Conservation (phyloP, 2,329 filamentous ascomycete genomes). For the Lecanicillium sp. region DNA sequence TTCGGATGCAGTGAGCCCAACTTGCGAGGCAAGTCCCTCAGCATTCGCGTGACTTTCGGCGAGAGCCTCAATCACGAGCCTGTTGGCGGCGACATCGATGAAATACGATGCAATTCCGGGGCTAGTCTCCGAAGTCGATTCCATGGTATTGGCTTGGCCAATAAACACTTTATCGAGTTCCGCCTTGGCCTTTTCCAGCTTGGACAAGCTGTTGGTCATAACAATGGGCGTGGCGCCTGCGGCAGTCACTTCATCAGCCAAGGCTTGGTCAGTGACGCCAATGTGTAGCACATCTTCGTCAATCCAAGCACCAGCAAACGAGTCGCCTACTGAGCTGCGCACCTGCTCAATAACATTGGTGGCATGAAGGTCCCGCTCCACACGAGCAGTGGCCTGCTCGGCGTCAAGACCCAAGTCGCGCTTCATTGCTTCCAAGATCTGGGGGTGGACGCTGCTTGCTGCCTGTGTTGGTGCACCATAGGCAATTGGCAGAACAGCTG, state of each 20-base stretch:
- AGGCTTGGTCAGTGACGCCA: conserved; percentile 27
- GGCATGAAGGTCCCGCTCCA: conserved; percentile 27
- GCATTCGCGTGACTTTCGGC: conserved; percentile 25
- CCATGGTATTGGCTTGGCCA: conserved; percentile 15
- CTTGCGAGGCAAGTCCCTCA: conserved; percentile 25
- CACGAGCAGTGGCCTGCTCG: conserved; percentile 28
- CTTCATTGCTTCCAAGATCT: conserved; percentile 34
- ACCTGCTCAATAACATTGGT: conserved; percentile 28
- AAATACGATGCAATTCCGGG: conserved; percentile 29
- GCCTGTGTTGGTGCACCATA: conserved; percentile 29
- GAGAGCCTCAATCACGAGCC: conserved; percentile 30
- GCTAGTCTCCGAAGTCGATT: conserved; percentile 13
- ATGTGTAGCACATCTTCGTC: conserved; percentile 26
- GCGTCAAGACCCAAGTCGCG: conserved; percentile 31
- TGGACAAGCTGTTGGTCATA: conserved; percentile 25
- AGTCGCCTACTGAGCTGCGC: conserved; percentile 19
- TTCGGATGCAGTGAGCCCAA: conserved; percentile 26
- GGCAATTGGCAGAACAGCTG: conserved; percentile 29
- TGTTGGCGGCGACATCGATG: conserved; percentile 31
- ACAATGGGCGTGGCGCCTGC: conserved; percentile 26
- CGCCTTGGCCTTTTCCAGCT: conserved; percentile 31
- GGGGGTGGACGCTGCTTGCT: conserved; percentile 27
- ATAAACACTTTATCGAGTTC: conserved; percentile 34
- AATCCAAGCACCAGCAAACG: conserved; percentile 32
- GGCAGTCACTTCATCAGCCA: conserved; percentile 24